Percentiles rank a stretch among this genome's conserved stretches.
These are phyloP conservation scores for Penicillium sp. DNA, from an alignment of 2,329 filamentous ascomycete species.

Conservation along the genomic window DNA sequence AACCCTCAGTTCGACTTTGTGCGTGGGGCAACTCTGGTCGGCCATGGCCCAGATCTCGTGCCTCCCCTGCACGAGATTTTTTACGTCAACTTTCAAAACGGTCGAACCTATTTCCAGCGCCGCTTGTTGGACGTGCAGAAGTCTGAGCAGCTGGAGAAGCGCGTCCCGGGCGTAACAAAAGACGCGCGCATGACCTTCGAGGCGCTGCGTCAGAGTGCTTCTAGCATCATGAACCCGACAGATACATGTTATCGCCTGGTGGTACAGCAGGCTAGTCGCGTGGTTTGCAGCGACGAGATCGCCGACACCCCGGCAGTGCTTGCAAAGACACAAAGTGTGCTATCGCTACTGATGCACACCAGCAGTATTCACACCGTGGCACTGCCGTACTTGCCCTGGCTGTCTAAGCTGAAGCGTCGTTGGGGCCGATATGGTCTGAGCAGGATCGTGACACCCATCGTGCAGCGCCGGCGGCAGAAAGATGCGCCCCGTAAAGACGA, in stretches of 20 bases:
- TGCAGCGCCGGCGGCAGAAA: background rate
- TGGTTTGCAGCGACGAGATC: background rate
- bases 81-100: background rate
- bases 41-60: background rate
- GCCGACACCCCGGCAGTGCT: background rate
- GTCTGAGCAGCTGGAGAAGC: background rate
- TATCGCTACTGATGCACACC: background rate
- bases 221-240: background rate
- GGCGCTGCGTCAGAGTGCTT: background rate
- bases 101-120: background rate
- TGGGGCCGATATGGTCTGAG: background rate
- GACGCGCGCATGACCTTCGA: background rate
- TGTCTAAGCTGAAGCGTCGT: background rate
- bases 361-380: background rate
- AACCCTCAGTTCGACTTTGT: background rate
- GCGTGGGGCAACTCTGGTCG: background rate
- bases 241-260: background rate
- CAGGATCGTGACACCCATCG: background rate
- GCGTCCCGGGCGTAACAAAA: background rate
- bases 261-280: background rate
- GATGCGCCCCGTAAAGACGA: background rate
- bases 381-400: background rate
- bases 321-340: background rate
- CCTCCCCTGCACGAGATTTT: background rate
- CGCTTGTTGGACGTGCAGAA: background rate